Percentiles rank a stretch among this genome's conserved stretches.
Evolutionary conservation across 1,139 yeast genomes (phyloP).

Genomic region (Casaregolazyma lundiana): DNA sequence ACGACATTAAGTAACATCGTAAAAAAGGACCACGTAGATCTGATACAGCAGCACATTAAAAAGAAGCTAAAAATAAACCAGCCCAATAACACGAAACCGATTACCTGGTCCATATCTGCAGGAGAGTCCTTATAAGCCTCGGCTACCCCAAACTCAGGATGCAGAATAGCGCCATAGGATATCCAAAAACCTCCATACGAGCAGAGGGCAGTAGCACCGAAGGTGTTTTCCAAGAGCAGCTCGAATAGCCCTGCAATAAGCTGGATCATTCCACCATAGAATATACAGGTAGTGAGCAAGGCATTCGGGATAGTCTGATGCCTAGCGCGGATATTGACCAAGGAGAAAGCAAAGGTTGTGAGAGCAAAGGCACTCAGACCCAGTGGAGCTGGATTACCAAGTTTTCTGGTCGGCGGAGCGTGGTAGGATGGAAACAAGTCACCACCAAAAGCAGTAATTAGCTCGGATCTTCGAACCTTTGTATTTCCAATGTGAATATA

Average conservation of each 20-base stretch:
- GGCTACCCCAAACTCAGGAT: constrained; percentile 67
- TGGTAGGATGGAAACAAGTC: constrained; percentile 58
- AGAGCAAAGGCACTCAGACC: constrained; percentile 82
- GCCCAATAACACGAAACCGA: constrained; percentile 71
- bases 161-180: constrained; percentile 65
- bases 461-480: constrained; percentile 58
- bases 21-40: constrained; percentile 77
- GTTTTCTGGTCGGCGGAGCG: constrained; percentile 62
- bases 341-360: constrained; percentile 74
- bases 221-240: constrained; percentile 66
- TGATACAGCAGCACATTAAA: constrained; percentile 60
- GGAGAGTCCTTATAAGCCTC: constrained; percentile 44
- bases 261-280: constrained; percentile 84
- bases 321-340: constrained; percentile 59
- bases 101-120: constrained; percentile 46
- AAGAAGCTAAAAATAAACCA: constrained; percentile 80
- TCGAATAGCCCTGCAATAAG: constrained; percentile 74
- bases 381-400: constrained; percentile 86
- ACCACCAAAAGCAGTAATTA: constrained; percentile 69
- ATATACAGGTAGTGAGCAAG: constrained; percentile 70
- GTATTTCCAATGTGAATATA: constrained; percentile 70
- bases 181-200: constrained; percentile 92
- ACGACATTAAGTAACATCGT: constrained; percentile 58
- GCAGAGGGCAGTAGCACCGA: constrained; percentile 71
- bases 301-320: constrained; percentile 50